Percentiles rank a stretch among this genome's conserved stretches.
phyloP scores from a whole-genome alignment of 2,329 filamentous ascomycete species.

The Byssothecium circinans region DNA sequence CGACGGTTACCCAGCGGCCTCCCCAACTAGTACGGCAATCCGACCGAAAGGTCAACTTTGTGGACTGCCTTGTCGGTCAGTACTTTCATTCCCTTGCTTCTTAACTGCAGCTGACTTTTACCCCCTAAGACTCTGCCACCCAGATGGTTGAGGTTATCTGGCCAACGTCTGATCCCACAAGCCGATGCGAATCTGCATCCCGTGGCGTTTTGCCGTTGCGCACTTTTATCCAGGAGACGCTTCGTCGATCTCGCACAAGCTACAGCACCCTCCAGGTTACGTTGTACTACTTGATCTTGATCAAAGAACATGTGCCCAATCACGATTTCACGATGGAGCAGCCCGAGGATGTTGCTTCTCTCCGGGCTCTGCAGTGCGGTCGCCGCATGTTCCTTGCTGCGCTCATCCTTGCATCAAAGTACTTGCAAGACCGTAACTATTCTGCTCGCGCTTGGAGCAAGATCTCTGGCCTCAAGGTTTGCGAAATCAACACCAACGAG shows the following conservation, averaged over 20 bases:
- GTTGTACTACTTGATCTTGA: conserved; percentile 91
- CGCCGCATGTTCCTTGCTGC: conserved; percentile 96
- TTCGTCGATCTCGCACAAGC: conserved; percentile 91
- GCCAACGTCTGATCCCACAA: conserved; percentile 82
- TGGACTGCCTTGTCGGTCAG: conserved; percentile 98
- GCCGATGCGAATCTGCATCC: conserved; percentile 66
- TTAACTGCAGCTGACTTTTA: conserved; percentile 33
- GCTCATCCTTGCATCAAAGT: conserved; percentile 95
- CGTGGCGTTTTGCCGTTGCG: conserved; percentile 85
- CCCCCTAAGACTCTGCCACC: conserved; percentile 80
- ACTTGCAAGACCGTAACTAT: conserved; percentile 96
- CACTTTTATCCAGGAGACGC: conserved; percentile 95
- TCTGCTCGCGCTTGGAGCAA: conserved; percentile 98
- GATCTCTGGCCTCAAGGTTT: conserved; percentile 91
- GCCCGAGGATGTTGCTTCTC: conserved; percentile 68
- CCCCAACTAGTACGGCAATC: conserved; percentile 81
- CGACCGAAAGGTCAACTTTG: conserved; percentile 92
- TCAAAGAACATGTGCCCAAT: conserved; percentile 84
- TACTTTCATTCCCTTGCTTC: conserved; percentile 32
- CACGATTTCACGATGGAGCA: conserved; percentile 87
- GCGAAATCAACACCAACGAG: conserved; percentile 97
- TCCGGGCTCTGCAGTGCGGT: conserved; percentile 87
- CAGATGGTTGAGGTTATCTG: conserved; percentile 97
- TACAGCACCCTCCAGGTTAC: conserved; percentile 98
- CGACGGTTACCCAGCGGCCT: conserved; percentile 62